Evolutionary conservation across 2,329 filamentous ascomycete species (phyloP), one percentile per base, ranked within the genome.

Genomic region (Didymella sp.): DNA sequence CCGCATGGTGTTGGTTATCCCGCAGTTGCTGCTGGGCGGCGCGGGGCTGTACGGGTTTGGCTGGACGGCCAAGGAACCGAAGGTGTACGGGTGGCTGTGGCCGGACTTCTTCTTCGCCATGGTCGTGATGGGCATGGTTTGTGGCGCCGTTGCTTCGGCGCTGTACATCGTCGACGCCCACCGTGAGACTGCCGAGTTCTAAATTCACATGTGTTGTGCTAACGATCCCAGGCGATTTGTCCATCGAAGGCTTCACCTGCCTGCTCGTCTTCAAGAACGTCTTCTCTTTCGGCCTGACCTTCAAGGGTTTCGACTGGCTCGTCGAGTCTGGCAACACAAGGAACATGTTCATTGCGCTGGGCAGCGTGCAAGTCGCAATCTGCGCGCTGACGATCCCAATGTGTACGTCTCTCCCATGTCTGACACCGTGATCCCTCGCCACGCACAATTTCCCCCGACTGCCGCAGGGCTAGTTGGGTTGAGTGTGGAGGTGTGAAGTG

Each of bases 181-280:
- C 77, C 88, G 92, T 89, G 48, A 58, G 62, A 65, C 2, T 27
- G n/a, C 13, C 9, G 19, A 8, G n/a, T 21, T 24, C 17, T 8
- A 15, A 9, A 8, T 11, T 22, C 35, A 13, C 28, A 30, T 3
- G 6, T 30, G 11, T 5, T 17, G 13, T 17, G 28, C 44, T 52
- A 35, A 52, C 43, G 21, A 5, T 0, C 9, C 49, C 50, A 90
- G 89, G 88, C 7, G 88, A 94, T 60, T 86, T 96, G 54, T 87
- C 91, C 1, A 86, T 96, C 44, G 93, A 97, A 77, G 90, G 88
- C 6, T 96, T 96, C 74, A 96, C 92, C 0, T 91, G 91, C 76
- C 85, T 95, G 73, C 84, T 96, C 62, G 88, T 96, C 51, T 96
- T 97, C 82, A 97, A 97, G 78, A 96, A 97, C 76, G 84, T 97